Base-by-base conservation (phyloP, 768 basidiomycete species). In the Tylopilus rubrobrunneus region DNA sequence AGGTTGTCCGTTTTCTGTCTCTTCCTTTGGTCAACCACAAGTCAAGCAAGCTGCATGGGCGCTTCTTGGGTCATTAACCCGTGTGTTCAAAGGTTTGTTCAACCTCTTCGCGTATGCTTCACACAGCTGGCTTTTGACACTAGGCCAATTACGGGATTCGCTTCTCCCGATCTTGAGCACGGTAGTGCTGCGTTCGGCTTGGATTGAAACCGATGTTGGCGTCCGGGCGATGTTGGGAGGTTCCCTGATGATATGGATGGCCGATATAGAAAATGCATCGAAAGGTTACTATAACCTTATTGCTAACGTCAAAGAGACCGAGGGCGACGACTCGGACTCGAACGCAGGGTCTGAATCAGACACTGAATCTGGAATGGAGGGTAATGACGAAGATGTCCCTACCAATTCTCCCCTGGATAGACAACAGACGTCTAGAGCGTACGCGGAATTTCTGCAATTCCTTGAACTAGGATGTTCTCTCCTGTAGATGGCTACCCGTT, bases 401-500 rank as follows among this genome's bases (percentile, higher is more conserved):
- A 25, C 36, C 9, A 17, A 53, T 12, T 37, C 29, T 19, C 36
- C 25, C 47, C 5, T 31, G 37, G 8, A 39, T 33, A 41, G 33
- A 31, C 51, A 37, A 6, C 41, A 10, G 5, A 34, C 33, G 27
- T 81, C 78, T 10, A 61, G 64, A 23, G 81, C 84, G 3, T 96
- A 88, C 63, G 68, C 63, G 14, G 84, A 87, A 46, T 94, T 98
- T 69, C 72, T 93, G 19, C 79, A 77, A 34, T 97, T 94, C 72
- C 78, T 98, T 21, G 74, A 84, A 51, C 71, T 82, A 1, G 91
- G 86, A 11, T 97, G 93, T 67, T 80, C 82, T 82, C 86, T 5
- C 87, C 92, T 0, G 66, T 82, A 1, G 79, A 87, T 57, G 89
- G 88, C 3, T 98, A 97, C 67, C 92, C 92, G 0, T 77, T 85